These are phyloP conservation scores for Dimargaris xerosporica DNA, from an alignment of 192 early-diverging fungal species.

Conservation along the genomic window DNA sequence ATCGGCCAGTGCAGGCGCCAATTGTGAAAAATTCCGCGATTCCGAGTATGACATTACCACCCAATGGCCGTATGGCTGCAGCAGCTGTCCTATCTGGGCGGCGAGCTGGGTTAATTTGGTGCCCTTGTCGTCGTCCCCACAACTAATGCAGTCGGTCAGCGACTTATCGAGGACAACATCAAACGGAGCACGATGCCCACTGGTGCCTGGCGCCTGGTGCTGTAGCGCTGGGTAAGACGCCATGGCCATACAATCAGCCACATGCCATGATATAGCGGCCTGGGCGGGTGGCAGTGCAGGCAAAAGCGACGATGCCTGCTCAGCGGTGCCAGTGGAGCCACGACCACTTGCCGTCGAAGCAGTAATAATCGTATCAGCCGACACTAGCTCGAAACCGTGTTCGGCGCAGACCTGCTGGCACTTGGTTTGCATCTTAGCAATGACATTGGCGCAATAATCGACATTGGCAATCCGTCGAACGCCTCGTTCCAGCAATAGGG, in stretches of 20 bases:
- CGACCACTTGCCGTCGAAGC: too few relatives aligned
- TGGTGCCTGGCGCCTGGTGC: too few relatives aligned
- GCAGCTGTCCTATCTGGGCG: not conserved
- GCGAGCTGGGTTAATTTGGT: not conserved
- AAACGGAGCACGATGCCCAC: too few relatives aligned
- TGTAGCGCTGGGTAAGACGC: not conserved
- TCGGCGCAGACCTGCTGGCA: not conserved
- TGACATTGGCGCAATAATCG: constrained; percentile 20
- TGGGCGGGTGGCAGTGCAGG: too few relatives aligned
- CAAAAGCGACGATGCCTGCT: too few relatives aligned
- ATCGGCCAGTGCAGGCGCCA: not conserved
- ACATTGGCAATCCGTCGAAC: constrained; percentile 12
- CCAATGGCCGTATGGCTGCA: not conserved
- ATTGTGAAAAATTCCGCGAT: not conserved
- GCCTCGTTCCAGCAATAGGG: constrained; percentile 15
- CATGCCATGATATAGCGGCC: too few relatives aligned
- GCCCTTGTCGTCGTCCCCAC: constrained; percentile 15
- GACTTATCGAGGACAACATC: constrained; percentile 17
- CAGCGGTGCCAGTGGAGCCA: not conserved
- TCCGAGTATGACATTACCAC: not conserved
- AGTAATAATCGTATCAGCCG: not conserved
- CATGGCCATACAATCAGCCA: constrained; percentile 14
- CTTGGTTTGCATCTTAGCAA: constrained; percentile 13
- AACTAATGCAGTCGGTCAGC: constrained; percentile 14
- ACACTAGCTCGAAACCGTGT: too few relatives aligned